Conservation (phyloP, 345 rosid species). For the Camelina neglecta region DNA sequence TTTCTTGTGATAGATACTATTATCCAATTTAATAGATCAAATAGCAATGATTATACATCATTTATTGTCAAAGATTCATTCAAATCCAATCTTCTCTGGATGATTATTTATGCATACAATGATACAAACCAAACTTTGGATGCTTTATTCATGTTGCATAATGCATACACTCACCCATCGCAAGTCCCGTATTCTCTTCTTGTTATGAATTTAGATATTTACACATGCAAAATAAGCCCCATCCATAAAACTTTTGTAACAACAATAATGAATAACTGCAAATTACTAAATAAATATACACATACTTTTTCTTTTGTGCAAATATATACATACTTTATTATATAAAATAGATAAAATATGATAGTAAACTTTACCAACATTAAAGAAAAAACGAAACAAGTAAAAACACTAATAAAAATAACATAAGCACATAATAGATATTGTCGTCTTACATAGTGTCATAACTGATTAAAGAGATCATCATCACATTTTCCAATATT, state of each 20-base stretch:
- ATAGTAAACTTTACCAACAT: neutral
- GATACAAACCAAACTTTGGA: neutral
- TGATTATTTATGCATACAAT: neutral
- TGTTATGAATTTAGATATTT: neutral
- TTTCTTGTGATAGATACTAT: constrained; percentile 40
- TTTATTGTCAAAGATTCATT: constrained; percentile 40
- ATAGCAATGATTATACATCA: constrained; percentile 31
- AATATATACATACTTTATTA: too few relatives aligned
- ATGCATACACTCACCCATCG: neutral
- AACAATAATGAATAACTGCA: neutral
- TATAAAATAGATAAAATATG: too few relatives aligned
- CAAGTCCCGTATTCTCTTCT: neutral
- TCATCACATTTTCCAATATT: constrained; percentile 20
- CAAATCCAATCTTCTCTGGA: constrained; percentile 16
- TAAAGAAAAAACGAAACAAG: neutral
- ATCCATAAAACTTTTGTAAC: neutral
- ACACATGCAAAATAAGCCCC: neutral
- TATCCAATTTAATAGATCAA: constrained; percentile 7
- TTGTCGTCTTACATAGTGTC: constrained; percentile 2
- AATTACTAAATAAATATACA: neutral
- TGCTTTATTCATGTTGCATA: neutral
- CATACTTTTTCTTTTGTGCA: too few relatives aligned
- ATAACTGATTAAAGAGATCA: constrained; percentile 3
- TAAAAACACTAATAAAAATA: neutral
- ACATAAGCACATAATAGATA: constrained; percentile 26